Evolutionary conservation across 768 basidiomycete species (phyloP), one percentile per base, ranked within the genome.

Genomic region (Naganishia onofrii): DNA sequence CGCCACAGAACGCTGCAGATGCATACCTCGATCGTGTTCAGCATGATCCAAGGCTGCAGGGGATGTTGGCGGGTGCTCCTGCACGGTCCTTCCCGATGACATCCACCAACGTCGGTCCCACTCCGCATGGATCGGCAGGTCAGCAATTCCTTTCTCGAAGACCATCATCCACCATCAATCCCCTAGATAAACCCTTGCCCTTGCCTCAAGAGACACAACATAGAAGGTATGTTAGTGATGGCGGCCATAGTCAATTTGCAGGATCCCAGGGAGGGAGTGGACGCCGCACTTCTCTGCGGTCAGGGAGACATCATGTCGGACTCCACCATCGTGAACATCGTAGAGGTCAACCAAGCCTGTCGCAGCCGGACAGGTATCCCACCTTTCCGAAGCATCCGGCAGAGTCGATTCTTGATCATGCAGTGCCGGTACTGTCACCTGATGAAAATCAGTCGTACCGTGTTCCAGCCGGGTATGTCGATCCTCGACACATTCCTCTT

Each of bases 1-100:
- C 46, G 21, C 42, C 53, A 17, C 42, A 29, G 44, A 58, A 76
- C 31, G 70, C 77, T 1, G 79, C 78, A 4, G 77, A 79, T 23
- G 75, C 75, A 0, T 79, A 78, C 48, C 74, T 81, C 86, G 55
- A 92, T 77, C 2, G 91, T 89, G 76, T 93, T 87, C 58, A 93
- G 84, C 90, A 93, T 89, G 74, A 94, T 90, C 55, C 92, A 87
- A 1, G 89, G 76, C 85, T 94, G 89, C 42, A 94, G 82, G 36
- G 90, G 10, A 75, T 81, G 73, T 74, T 79, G 13, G 32, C 34
- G 26, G 76, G 75, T 6, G 76, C 77, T 1, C 73, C 68, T 13
- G 67, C 70, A 12, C 75, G 72, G 66, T 76, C 77, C 12, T 70
- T 79, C n/a, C 76, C 78, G 28, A 75, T n/a, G 54, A 46, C 68